These are phyloP conservation scores for Alternaria sp. DNA, from an alignment of 2,329 filamentous ascomycete species.

Conservation along the genomic window DNA sequence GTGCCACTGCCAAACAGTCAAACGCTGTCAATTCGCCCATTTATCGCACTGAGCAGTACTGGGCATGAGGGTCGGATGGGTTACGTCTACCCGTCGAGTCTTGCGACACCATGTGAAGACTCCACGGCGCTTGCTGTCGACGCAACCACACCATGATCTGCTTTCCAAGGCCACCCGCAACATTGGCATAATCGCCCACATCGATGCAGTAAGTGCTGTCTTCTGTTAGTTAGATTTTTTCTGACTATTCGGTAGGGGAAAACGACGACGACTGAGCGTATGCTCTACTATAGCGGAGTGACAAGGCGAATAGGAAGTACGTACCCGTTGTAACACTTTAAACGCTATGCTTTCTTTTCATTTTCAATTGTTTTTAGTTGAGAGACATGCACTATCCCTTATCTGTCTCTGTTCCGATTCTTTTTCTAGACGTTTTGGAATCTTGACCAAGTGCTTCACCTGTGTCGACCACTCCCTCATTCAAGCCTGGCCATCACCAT, in stretches of 20 bases:
- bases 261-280: conserved; percentile 97
- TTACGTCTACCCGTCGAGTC: conserved; percentile 43
- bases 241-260: conserved; percentile 67
- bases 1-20: conserved; percentile 24
- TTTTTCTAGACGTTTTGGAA: neutral
- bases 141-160: conserved; percentile 25
- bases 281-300: conserved; percentile 95
- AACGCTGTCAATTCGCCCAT: conserved; percentile 9
- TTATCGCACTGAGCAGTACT: conserved; percentile 19
- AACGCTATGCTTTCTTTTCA: neutral
- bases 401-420: neutral
- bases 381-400: neutral
- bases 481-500: neutral
- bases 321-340: neutral
- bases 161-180: conserved; percentile 81
- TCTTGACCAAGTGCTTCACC: neutral
- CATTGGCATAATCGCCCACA: conserved; percentile 98
- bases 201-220: conserved; percentile 75
- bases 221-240: neutral
- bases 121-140: conserved; percentile 40
- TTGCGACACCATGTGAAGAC: conserved; percentile 40
- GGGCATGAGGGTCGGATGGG: conserved; percentile 46
- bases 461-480: neutral
- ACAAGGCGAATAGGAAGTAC: conserved; percentile 80
- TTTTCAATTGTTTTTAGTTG: neutral